Conservation (phyloP, 1,284 basidiomycete genomes). For the Trichosporon asahii region DNA sequence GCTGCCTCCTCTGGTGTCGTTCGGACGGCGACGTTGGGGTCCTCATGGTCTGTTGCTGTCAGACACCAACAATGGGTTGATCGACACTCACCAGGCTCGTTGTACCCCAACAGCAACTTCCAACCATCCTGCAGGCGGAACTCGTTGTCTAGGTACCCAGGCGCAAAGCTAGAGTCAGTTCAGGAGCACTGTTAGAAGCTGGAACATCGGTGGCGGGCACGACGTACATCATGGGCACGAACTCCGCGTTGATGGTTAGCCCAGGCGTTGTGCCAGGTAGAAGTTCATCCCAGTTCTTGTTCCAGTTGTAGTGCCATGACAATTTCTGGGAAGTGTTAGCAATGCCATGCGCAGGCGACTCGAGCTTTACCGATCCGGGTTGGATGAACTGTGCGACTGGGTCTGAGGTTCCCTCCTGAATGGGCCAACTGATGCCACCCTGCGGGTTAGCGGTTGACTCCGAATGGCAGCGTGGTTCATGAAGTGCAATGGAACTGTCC, state of each 20-base stretch:
- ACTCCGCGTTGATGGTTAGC: slow-evolving; percentile 41
- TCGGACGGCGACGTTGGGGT: slow-evolving; percentile 31
- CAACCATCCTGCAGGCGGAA: slow-evolving; percentile 32
- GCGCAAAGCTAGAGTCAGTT: slow-evolving; percentile 35
- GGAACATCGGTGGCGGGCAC: too few species aligned
- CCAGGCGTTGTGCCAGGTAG: slow-evolving; percentile 35
- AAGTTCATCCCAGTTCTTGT: slow-evolving; percentile 42
- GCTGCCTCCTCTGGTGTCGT: slow-evolving; percentile 31
- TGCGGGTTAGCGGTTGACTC: slow-evolving; percentile 15
- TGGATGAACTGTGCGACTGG: slow-evolving; percentile 44
- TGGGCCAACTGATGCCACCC: slow-evolving; percentile 46
- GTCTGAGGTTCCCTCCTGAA: slow-evolving; percentile 42
- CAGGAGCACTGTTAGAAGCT: not conserved
- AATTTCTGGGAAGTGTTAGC: slow-evolving; percentile 21
- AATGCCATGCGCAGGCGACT: slow-evolving; percentile 10
- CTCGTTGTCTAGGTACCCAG: slow-evolving; percentile 37
- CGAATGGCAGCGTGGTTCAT: not conserved
- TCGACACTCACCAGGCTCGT: slow-evolving; percentile 44
- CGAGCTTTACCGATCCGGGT: slow-evolving; percentile 32
- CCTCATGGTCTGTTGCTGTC: slow-evolving; percentile 32
- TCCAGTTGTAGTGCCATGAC: slow-evolving; percentile 50
- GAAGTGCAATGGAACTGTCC: not conserved
- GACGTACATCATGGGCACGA: slow-evolving; percentile 48
- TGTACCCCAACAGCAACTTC: slow-evolving; percentile 41
- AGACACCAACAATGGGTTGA: not conserved